phyloP scores from a whole-genome alignment of 129 eudicot genomes.

The Calendula officinalis region DNA sequence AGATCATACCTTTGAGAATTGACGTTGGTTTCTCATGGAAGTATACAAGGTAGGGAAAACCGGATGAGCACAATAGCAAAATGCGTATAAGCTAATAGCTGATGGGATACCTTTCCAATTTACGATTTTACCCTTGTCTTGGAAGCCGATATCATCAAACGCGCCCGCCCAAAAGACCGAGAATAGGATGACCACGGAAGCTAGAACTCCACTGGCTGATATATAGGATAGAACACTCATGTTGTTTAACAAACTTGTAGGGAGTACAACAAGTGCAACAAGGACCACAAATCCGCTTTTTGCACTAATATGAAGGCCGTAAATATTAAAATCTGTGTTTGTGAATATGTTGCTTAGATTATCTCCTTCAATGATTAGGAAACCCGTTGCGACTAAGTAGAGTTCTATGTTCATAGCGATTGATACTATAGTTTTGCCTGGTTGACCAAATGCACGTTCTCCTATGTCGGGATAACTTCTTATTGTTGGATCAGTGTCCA shows the following conservation, averaged over 20 bases:
- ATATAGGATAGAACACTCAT: conserved; percentile 68
- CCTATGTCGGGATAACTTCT: conserved; percentile 81
- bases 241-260: conserved; percentile 62
- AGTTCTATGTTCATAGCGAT: conserved; percentile 66
- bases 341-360: conserved; percentile 63
- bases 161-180: conserved; percentile 77
- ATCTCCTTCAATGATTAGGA: conserved; percentile 85
- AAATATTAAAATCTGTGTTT: conserved; percentile 34
- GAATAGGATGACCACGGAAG: conserved; percentile 56
- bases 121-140: conserved; percentile 44
- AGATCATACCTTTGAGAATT: conserved; percentile 62
- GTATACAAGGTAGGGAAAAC: conserved; percentile 82
- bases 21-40: conserved; percentile 66
- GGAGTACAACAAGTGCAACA: conserved; percentile 60
- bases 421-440: conserved; percentile 61
- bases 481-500: conserved; percentile 73
- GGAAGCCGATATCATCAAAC: conserved; percentile 73
- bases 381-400: conserved; percentile 79
- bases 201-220: conserved; percentile 83
- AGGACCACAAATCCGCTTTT: conserved; percentile 50
- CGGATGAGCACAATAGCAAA: conserved; percentile 93
- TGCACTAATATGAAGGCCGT: conserved; percentile 46
- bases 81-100: conserved; percentile 76
- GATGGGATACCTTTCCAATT: conserved; percentile 63
- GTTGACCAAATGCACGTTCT: conserved; percentile 67